Evolutionary conservation across 2,329 filamentous ascomycete species (phyloP).

Genomic region (Scedosporium aurantiacum): DNA sequence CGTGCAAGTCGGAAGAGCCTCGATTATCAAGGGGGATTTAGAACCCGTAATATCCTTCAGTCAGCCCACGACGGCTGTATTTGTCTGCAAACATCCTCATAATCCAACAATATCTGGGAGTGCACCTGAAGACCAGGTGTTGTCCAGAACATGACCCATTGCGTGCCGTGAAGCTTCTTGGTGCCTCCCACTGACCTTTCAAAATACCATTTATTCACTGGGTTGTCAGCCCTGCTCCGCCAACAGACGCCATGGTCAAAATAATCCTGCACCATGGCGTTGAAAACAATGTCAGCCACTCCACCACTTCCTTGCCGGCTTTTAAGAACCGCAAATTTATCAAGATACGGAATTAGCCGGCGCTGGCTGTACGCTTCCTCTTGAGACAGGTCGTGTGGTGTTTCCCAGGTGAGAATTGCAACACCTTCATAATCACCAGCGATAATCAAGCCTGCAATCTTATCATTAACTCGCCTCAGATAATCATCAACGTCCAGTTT

Average conservation of each 20-base stretch:
- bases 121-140: conserved; percentile 52
- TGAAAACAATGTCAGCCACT: conserved; percentile 93
- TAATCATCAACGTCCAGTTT: conserved; percentile 79
- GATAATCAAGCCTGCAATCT: conserved; percentile 83
- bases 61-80: conserved; percentile 53
- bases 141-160: conserved; percentile 99
- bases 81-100: conserved; percentile 61
- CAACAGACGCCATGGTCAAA: conserved; percentile 87
- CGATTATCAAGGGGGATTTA: not conserved
- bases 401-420: conserved; percentile 90
- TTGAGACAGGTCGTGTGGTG: conserved; percentile 48
- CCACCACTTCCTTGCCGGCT: conserved; percentile 81
- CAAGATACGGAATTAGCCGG: conserved; percentile 79
- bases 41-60: conserved; percentile 15
- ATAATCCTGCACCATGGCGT: conserved; percentile 82
- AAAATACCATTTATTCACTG: conserved; percentile 99
- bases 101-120: conserved; percentile 49
- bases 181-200: conserved; percentile 68
- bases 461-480: conserved; percentile 64
- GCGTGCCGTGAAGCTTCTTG: conserved; percentile 66
- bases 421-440: conserved; percentile 95
- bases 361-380: conserved; percentile 42
- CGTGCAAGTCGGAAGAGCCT: no score
- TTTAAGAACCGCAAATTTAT: conserved; percentile 92
- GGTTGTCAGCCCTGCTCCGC: conserved; percentile 81